phyloP scores from a whole-genome alignment of 495 filamentous ascomycete species.

The Podospora comata region DNA sequence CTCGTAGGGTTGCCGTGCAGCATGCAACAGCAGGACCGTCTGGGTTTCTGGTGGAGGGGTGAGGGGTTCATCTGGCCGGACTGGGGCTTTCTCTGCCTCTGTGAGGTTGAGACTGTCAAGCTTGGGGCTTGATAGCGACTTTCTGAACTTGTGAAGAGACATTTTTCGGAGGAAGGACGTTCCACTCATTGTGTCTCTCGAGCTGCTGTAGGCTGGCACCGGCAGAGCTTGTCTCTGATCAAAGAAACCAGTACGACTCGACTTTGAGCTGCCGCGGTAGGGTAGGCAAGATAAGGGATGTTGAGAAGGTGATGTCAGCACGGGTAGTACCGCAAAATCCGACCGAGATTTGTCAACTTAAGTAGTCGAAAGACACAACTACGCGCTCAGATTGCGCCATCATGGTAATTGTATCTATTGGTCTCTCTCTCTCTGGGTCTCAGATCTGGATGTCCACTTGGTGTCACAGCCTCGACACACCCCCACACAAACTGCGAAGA shows the following conservation, averaged over 20 bases:
- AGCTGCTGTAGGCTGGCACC: not conserved
- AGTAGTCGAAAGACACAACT: slow-evolving; percentile 16
- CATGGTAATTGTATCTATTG: slow-evolving; percentile 16
- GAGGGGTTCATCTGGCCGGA: not conserved
- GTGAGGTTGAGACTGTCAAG: not conserved
- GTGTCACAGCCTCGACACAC: not conserved
- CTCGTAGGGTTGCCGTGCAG: slow-evolving; percentile 41
- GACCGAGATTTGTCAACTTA: not conserved
- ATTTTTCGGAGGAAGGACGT: slow-evolving; percentile 26
- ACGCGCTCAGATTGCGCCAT: slow-evolving; percentile 27
- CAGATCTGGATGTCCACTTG: not conserved
- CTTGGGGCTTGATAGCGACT: slow-evolving; percentile 12
- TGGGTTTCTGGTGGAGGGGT: slow-evolving; percentile 32
- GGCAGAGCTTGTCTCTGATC: not conserved
- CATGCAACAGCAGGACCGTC: slow-evolving; percentile 45
- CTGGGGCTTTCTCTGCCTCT: slow-evolving; percentile 1
- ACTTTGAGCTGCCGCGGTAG: not conserved
- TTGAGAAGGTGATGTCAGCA: not conserved
- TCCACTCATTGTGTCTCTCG: slow-evolving; percentile 6
- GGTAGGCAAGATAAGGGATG: slow-evolving; percentile 9
- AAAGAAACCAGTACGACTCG: not conserved
- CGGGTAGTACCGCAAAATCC: not conserved
- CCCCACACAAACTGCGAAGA: slow-evolving; percentile 12
- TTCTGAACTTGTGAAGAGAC: slow-evolving; percentile 20
- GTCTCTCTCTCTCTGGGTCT: not conserved